Evolutionary conservation across 1,139 yeast species (phyloP), one percentile per base, ranked within the genome.

Genomic region (Hansenula sp.): DNA sequence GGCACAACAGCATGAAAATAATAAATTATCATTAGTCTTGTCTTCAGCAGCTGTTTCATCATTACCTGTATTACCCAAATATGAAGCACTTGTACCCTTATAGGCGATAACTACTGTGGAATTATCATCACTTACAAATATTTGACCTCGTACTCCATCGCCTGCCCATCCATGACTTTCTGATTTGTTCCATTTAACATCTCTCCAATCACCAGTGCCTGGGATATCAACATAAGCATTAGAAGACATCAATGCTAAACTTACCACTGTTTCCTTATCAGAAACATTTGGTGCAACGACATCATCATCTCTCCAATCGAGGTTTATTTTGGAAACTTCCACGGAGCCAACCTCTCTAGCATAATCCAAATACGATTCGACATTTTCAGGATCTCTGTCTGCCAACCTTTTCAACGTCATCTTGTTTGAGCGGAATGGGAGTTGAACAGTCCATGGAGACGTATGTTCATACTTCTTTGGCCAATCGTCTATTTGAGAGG

Each of bases 1-100:
- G 1, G 97, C 99, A 68, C 99, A 93, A 63, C 99, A 93, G 63
- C 99, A 93, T 16, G 96, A 87, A 61, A 93, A 93, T 38, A 93
- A 66, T 45, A 93, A 62, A 60, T 93, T 93, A 61, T 94, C 99
- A 61, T 93, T 93, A 32, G 75, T 66, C 63, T 89, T 89, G 62
- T 93, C 99, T 49, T 78, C 80, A 1, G 74, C 77, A 0, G 86
- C 83, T 0, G 99, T 91, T 43, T 84, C 90, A 38, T 81, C 84
- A 41, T 72, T 80, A 4, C 91, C 85, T 2, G 74, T 64, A 12
- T 89, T 89, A 4, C 89, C 80, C 15, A 85, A 61, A 2, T 85
- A 86, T 1, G 93, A 90, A 0, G 97, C 96, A 43, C 93, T 81
- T 1, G 99, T 93, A 1, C 99, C 99, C 64, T 93, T 93, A 47